Conservation (phyloP, 345 rosid species). For the Draba incana region DNA sequence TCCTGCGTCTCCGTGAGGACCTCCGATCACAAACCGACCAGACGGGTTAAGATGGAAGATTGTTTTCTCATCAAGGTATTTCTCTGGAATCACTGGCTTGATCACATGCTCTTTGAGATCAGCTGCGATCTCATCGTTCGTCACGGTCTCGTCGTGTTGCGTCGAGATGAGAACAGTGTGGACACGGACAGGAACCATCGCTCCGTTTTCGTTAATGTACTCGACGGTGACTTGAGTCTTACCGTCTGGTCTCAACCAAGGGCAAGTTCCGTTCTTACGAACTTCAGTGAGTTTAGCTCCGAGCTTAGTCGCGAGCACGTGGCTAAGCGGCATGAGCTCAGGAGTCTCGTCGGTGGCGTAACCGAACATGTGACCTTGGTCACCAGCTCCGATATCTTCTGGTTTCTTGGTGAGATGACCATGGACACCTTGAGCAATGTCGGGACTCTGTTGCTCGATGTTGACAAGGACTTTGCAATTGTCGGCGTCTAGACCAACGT, state of each 20-base stretch:
- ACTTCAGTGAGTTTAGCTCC: slow-evolving; percentile 80
- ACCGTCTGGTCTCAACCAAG: slow-evolving; percentile 48
- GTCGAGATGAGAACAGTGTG: slow-evolving; percentile 50
- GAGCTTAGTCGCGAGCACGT: slow-evolving; percentile 72
- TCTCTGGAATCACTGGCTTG: slow-evolving; percentile 71
- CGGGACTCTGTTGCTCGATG: slow-evolving; percentile 79
- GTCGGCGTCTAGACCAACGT: slow-evolving; percentile 72
- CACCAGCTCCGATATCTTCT: slow-evolving; percentile 78
- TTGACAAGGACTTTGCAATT: slow-evolving; percentile 68
- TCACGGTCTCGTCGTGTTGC: slow-evolving; percentile 49
- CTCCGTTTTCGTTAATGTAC: slow-evolving; percentile 45
- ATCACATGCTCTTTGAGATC: slow-evolving; percentile 61
- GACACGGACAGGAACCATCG: slow-evolving; percentile 48
- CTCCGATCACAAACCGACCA: slow-evolving; percentile 79
- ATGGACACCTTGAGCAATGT: slow-evolving; percentile 74
- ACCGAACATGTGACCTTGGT: slow-evolving; percentile 80
- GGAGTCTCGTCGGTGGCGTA: slow-evolving; percentile 80
- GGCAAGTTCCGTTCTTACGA: slow-evolving; percentile 50
- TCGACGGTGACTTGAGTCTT: slow-evolving; percentile 50
- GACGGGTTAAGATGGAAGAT: slow-evolving; percentile 88
- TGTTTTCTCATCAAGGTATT: slow-evolving; percentile 79
- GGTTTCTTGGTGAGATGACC: slow-evolving; percentile 70
- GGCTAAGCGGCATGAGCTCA: slow-evolving; percentile 74
- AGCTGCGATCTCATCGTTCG: slow-evolving; percentile 50
- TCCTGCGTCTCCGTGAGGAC: slow-evolving; percentile 86